phyloP scores from a whole-genome alignment of 2,329 filamentous ascomycete species.

The Talaromyces sp. region DNA sequence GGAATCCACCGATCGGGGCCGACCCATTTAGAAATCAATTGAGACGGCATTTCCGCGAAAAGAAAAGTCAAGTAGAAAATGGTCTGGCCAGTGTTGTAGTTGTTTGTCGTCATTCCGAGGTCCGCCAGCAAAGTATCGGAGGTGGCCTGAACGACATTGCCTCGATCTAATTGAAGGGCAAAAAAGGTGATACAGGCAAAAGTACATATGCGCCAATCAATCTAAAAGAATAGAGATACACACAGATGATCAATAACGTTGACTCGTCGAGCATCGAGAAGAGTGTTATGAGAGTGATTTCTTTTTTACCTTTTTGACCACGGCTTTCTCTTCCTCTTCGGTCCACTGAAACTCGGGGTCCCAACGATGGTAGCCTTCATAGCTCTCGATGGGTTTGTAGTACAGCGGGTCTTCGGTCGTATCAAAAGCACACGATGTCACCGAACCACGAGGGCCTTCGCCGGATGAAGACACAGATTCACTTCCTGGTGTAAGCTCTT shows the following conservation, averaged over 20 bases:
- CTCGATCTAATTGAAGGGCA: constrained; percentile 64
- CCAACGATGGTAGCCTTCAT: constrained; percentile 55
- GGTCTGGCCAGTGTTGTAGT: constrained; percentile 49
- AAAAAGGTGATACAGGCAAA: constrained; percentile 64
- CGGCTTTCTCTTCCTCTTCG: constrained; percentile 45
- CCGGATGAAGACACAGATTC: constrained; percentile 21
- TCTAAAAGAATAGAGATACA: constrained; percentile 30
- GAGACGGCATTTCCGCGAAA: constrained; percentile 61
- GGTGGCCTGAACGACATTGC: constrained; percentile 63
- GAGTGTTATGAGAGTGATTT: too few relatives aligned
- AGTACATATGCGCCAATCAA: constrained; percentile 47
- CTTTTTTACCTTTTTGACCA: constrained; percentile 37
- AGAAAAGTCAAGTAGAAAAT: constrained; percentile 42
- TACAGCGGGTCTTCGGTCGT: constrained; percentile 37
- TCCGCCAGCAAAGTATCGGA: constrained; percentile 62
- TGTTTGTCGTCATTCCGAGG: constrained; percentile 52
- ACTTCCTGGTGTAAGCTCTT: constrained; percentile 6
- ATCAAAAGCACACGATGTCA: constrained; percentile 34
- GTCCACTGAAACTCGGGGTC: constrained; percentile 52
- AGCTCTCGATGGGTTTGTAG: constrained; percentile 43
- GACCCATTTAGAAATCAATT: constrained; percentile 62
- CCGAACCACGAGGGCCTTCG: constrained; percentile 11
- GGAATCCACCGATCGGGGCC: constrained; percentile 65
- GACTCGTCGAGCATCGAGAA: too few relatives aligned
- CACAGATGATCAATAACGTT: not conserved